Base-by-base conservation (phyloP, 2,329 filamentous ascomycete genomes). In the Aureobasidium leucospermi region DNA sequence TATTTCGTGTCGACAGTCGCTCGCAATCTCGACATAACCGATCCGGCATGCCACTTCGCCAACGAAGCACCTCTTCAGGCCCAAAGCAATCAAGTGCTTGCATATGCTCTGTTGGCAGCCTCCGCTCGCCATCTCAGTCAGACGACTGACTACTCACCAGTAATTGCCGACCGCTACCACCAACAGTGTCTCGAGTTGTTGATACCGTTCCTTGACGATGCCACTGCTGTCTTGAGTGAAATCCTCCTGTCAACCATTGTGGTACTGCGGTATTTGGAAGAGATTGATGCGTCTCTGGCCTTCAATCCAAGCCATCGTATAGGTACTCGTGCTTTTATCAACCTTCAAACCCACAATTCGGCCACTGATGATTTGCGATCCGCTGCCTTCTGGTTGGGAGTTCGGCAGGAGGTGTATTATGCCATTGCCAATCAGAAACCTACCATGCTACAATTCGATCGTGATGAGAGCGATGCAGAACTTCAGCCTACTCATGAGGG, bases 401-500 rank as follows among this genome's bases (percentile, higher is more conserved):
- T 85, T 11, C 75, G 82, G 9, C 82, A 85, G 65, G 82, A 85
- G 64, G 82, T 85, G 36, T 84, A 82, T 63, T 79, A 78, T 55
- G 81, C 82, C 0, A 66, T 70, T 59, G 65, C 68, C 67, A 65
- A 74, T 39, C 62, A 66, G 47, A 76, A 69, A 67, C 74, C 76
- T 1, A 66, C 85, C 71, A 78, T 77, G 23, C 75, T 82, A n/a
- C 78, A 75, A 13, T 72, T 85, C 1, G 73, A 77, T 13, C 74
- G 79, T 47, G 75, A 72, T 23, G 77, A 82, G 38, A 75, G 82
- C 42, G 79, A 83, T 64, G 76, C 77, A n/a, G 77, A 76, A 0
- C 74, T 81, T 9, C 71, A 74, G 1, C 70, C 75, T 0, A 74
- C 76, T 0, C 76, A 78, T 45, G 82, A 85, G 62, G 79, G 78